phyloP scores from a whole-genome alignment of 495 filamentous ascomycete genomes.

The Clavariopsis aquatica region DNA sequence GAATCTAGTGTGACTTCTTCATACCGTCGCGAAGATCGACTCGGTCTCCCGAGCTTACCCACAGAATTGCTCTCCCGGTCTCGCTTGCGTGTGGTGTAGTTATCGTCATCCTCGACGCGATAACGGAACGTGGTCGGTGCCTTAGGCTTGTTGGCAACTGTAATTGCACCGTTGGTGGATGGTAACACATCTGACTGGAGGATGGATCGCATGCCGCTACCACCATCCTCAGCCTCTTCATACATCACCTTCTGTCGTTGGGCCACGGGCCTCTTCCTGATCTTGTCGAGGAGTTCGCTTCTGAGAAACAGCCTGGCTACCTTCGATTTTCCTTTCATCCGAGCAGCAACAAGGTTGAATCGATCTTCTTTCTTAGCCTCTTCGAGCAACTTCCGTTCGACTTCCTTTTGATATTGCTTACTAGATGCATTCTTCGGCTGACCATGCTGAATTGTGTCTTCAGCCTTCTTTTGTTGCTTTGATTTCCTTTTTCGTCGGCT shows the following conservation, averaged over 20 bases:
- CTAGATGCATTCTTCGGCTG: constrained; percentile 42
- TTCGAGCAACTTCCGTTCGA: constrained; percentile 44
- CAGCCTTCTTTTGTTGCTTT: constrained; percentile 36
- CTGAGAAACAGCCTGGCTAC: constrained; percentile 41
- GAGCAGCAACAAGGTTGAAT: constrained; percentile 43
- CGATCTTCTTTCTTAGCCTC: constrained; percentile 45
- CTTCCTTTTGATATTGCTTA: constrained; percentile 44
- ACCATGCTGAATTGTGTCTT: constrained; percentile 27
- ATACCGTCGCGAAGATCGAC: constrained; percentile 10
- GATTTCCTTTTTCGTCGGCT: constrained; percentile 20
- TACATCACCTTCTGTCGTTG: constrained; percentile 3
- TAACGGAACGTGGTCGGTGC: constrained; percentile 30
- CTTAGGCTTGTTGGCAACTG: constrained; percentile 20
- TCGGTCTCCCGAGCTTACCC: constrained; percentile 1
- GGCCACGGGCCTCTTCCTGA: constrained; percentile 7
- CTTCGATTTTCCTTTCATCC: constrained; percentile 41
- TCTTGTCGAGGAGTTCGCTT: constrained; percentile 19
- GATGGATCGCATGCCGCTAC: constrained; percentile 25
- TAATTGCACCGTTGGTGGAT: background rate
- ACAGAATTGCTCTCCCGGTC: constrained; percentile 6
- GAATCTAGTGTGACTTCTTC: constrained; percentile 40
- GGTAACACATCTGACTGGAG: constrained; percentile 39
- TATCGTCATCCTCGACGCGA: constrained; percentile 39
- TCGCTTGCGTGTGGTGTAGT: constrained; percentile 30
- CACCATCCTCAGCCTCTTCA: constrained; percentile 11